Percentiles rank a stretch among this genome's conserved stretches.
Evolutionary conservation across 495 filamentous ascomycete species (phyloP).

Genomic region (Xeromyces bisporus): DNA sequence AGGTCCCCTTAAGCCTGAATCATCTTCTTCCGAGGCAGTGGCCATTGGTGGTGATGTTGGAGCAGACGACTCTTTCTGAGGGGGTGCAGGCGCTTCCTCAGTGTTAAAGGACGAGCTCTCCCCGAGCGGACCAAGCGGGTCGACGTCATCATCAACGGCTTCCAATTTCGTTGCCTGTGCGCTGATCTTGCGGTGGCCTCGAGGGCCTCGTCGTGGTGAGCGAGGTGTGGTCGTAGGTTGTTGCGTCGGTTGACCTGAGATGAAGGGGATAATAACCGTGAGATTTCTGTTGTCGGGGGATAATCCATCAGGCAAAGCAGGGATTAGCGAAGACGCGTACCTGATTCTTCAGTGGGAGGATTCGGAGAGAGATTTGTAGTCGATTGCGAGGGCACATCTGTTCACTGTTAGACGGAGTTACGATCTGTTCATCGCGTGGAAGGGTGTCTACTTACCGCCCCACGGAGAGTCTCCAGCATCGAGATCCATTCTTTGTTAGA

Average conservation of each 20-base stretch:
- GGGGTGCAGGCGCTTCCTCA: conserved; percentile 75
- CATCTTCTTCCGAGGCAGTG: conserved; percentile 45
- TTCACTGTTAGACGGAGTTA: conserved; percentile 7
- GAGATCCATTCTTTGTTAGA: conserved; percentile 34
- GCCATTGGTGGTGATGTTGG: conserved; percentile 32
- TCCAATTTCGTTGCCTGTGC: conserved; percentile 72
- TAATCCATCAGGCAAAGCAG: conserved; percentile 8
- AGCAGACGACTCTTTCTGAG: conserved; percentile 63
- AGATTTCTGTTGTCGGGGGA: conserved; percentile 14
- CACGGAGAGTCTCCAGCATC: conserved; percentile 52
- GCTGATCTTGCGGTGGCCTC: conserved; percentile 54
- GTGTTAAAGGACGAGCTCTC: conserved; percentile 30
- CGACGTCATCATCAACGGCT: conserved; percentile 76
- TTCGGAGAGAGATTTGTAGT: conserved; percentile 16
- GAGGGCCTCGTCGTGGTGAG: conserved; percentile 31
- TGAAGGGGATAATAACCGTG: conserved; percentile 16
- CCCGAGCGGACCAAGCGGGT: conserved; percentile 77
- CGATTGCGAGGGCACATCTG: conserved; percentile 43
- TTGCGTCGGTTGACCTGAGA: conserved; percentile 17
- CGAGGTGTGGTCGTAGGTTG: conserved; percentile 23
- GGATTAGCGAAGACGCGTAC: conserved; percentile 9
- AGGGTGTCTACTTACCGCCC: conserved; percentile 41
- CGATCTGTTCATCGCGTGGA: no score
- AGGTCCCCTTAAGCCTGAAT: conserved; percentile 43
- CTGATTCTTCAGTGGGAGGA: conserved; percentile 13